Conservation (phyloP, 495 filamentous ascomycete species). For the Terfezia boudieri region DNA sequence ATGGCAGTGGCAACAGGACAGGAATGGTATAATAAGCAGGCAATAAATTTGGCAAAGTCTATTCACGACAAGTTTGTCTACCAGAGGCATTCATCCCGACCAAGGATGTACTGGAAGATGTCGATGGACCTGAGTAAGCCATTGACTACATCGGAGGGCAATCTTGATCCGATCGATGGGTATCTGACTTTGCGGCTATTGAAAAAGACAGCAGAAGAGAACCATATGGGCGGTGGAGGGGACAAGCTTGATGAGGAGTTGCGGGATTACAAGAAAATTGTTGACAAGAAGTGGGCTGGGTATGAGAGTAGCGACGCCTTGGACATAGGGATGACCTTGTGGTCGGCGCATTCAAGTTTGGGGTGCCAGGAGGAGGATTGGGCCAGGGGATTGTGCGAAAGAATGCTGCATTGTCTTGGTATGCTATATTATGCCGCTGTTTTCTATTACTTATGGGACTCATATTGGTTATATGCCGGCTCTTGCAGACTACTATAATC, state of each 20-base stretch:
- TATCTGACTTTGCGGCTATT: conserved; percentile 35
- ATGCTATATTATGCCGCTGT: conserved; percentile 9
- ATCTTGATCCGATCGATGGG: conserved; percentile 39
- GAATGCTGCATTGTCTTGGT: conserved; percentile 26
- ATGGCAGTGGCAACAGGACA: conserved; percentile 31
- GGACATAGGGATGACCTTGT: conserved; percentile 44
- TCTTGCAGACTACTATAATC: too few relatives aligned
- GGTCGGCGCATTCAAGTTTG: conserved; percentile 36
- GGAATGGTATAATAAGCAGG: conserved; percentile 29
- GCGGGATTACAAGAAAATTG: conserved; percentile 34
- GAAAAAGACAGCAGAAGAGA: conserved; percentile 22
- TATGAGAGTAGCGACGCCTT: conserved; percentile 32
- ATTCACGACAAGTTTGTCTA: conserved; percentile 34
- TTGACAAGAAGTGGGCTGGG: conserved; percentile 27
- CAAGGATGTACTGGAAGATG: conserved; percentile 44
- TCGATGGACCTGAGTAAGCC: conserved; percentile 27
- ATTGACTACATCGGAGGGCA: conserved; percentile 34
- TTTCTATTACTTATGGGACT: too few relatives aligned
- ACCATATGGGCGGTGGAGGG: neutral
- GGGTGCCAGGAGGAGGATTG: conserved; percentile 24
- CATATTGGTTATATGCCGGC: too few relatives aligned
- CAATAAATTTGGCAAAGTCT: conserved; percentile 33
- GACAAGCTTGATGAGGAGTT: conserved; percentile 28
- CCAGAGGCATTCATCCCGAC: conserved; percentile 11
- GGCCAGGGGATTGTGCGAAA: conserved; percentile 25